A percentile compares a stretch with the other conserved stretches of the same genome.
These are phyloP conservation scores for Ilyonectria sp. DNA, from an alignment of 2,329 filamentous ascomycete genomes.

Conservation along the genomic window DNA sequence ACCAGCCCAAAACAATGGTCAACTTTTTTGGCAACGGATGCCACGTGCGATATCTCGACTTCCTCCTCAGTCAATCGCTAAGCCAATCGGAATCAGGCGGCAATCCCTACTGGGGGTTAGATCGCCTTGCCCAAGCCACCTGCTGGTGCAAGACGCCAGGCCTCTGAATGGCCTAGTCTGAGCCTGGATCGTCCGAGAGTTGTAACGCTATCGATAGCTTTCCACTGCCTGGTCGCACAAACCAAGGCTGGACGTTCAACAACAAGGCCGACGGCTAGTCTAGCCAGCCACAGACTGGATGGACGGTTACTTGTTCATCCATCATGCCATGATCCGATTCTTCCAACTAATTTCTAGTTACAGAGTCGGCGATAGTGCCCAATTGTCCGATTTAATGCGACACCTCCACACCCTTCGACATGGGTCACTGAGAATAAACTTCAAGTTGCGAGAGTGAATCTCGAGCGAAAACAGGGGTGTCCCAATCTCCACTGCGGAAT, in stretches of 20 bases:
- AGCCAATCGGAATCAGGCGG: constrained; percentile 40
- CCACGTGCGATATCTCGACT: constrained; percentile 42
- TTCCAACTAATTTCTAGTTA: constrained; percentile 10
- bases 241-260: constrained; percentile 15
- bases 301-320: background rate
- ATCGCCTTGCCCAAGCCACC: constrained; percentile 22
- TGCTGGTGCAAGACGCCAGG: constrained; percentile 9
- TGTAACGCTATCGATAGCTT: constrained; percentile 7
- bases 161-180: constrained; percentile 12
- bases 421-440: constrained; percentile 1
- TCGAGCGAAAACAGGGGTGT: background rate
- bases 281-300: constrained; percentile 14
- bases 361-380: constrained; percentile 18
- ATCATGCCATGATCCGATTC: constrained; percentile 14
- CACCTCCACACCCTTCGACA: background rate
- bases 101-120: constrained; percentile 22
- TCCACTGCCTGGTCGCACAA: constrained; percentile 10
- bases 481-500: background rate
- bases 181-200: constrained; percentile 24
- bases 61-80: constrained; percentile 8
- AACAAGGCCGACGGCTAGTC: constrained; percentile 11
- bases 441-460: background rate
- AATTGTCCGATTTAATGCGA: constrained; percentile 17
- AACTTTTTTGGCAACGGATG: constrained; percentile 41
- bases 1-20: constrained; percentile 45